These are phyloP conservation scores for Cryptococcus wingfieldii DNA, from an alignment of 1,284 basidiomycete genomes.

Conservation along the genomic window DNA sequence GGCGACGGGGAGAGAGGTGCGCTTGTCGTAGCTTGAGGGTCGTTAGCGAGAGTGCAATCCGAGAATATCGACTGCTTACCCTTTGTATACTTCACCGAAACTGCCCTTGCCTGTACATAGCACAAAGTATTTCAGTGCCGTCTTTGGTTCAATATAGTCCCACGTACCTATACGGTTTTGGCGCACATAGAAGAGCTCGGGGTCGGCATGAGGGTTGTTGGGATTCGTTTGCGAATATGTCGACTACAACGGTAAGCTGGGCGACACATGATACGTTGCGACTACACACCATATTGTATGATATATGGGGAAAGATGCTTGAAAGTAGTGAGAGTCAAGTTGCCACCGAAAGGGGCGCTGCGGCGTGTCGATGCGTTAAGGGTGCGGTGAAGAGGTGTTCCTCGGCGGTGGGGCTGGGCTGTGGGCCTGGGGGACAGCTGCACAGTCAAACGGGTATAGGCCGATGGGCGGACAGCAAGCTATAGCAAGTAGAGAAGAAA, in stretches of 20 bases:
- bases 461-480: too few relatives aligned
- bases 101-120: constrained; percentile 75
- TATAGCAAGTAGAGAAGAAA: too few relatives aligned
- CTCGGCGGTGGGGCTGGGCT: too few relatives aligned
- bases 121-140: constrained; percentile 6
- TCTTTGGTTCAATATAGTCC: constrained; percentile 6
- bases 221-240: constrained; percentile 17
- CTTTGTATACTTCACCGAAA: constrained; percentile 97
- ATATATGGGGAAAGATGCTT: too few relatives aligned
- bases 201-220: constrained; percentile 57
- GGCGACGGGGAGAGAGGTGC: constrained; percentile 86
- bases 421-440: too few relatives aligned
- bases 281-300: too few relatives aligned
- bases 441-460: too few relatives aligned
- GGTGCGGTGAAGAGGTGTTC: too few relatives aligned
- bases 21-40: constrained; percentile 73
- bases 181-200: constrained; percentile 90
- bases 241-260: constrained; percentile 6
- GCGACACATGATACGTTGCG: too few relatives aligned
- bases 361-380: too few relatives aligned
- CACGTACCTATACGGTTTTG: constrained; percentile 88
- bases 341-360: too few relatives aligned
- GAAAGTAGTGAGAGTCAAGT: too few relatives aligned
- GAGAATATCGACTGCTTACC: constrained; percentile 53
- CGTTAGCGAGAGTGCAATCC: neutral